Conservation (phyloP, 2,329 filamentous ascomycete genomes). For the Cytospora piceae region DNA sequence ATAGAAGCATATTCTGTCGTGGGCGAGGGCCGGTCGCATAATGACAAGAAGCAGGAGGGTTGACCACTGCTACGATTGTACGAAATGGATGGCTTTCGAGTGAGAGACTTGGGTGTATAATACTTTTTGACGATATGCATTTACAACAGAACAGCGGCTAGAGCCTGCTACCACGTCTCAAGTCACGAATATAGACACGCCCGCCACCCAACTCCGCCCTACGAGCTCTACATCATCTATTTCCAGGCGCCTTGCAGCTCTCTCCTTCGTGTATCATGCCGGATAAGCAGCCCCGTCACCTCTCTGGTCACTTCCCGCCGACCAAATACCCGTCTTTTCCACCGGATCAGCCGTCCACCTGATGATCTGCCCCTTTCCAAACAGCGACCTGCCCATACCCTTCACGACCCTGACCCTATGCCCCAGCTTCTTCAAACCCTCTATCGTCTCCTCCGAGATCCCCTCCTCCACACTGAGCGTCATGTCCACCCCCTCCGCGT, state of each 20-base stretch:
- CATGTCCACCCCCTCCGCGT: constrained; percentile 66
- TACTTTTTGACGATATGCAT: constrained; percentile 12
- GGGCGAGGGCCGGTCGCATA: neutral
- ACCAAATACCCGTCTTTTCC: constrained; percentile 76
- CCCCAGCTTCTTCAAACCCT: constrained; percentile 69
- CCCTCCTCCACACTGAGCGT: constrained; percentile 83
- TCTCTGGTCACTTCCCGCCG: constrained; percentile 83
- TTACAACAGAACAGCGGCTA: neutral
- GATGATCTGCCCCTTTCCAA: constrained; percentile 88
- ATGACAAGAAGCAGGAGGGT: neutral
- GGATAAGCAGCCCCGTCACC: constrained; percentile 77
- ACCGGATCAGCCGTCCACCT: constrained; percentile 70
- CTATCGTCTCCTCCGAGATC: constrained; percentile 68
- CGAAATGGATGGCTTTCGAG: neutral
- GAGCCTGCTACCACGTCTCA: neutral
- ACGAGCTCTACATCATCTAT: neutral
- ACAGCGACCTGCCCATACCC: constrained; percentile 69
- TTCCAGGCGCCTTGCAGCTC: neutral
- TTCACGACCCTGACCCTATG: constrained; percentile 72
- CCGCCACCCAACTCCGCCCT: neutral
- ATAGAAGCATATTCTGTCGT: constrained; percentile 35
- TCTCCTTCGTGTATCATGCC: constrained; percentile 35
- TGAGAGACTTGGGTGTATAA: constrained; percentile 9
- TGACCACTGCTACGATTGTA: constrained; percentile 1
- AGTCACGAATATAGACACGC: constrained; percentile 1